Evolutionary conservation across 306 rosid species (phyloP), one percentile per base, ranked within the genome.

Genomic region (Arachis stenosperma): DNA sequence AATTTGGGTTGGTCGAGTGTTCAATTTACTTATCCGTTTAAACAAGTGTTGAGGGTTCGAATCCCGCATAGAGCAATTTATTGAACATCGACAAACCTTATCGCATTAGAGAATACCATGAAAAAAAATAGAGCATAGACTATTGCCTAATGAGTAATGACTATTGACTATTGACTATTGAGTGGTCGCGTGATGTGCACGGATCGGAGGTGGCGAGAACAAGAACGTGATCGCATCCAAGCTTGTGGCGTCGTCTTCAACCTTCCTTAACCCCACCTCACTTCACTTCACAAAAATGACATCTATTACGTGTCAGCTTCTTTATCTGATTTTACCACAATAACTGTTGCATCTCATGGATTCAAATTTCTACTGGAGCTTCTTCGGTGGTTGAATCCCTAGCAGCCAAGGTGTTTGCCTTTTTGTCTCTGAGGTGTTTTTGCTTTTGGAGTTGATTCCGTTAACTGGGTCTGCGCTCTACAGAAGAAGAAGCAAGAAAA

Each of bases 271-370:
- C 7, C 56, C 17, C 17, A 12, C 22, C 56, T 13, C 56, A 3
- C n/a, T n/a, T 52, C 57, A n/a, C 27, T 7, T 5, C 29, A 22
- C 57, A n/a, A 22, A 15, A 22, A n/a, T 52, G 27, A 3, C 8
- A 7, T 5, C 15, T 52, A n/a, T n/a, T 14, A n/a, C 57, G 76
- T 85, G 81, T 70, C 53, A 15, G 70, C 30, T 55, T 71, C 42
- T 17, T 55, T 71, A 67, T 77, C 75, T 29, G 81, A 84, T 87
- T 79, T 80, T 52, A 79, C 66, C 65, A 22, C 6, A 52, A 75
- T 61, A 69, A 78, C 77, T 77, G 41, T 57, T 59, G 65, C 56
- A 39, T 75, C 52, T 71, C 59, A 83, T 85, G 92, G 96, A 81
- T 56, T 81, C 69, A 39, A 79, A 69, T 67, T 75, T 72, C 70